Conservation (phyloP, 2,329 filamentous ascomycete species). For the Penicillium sp. region DNA sequence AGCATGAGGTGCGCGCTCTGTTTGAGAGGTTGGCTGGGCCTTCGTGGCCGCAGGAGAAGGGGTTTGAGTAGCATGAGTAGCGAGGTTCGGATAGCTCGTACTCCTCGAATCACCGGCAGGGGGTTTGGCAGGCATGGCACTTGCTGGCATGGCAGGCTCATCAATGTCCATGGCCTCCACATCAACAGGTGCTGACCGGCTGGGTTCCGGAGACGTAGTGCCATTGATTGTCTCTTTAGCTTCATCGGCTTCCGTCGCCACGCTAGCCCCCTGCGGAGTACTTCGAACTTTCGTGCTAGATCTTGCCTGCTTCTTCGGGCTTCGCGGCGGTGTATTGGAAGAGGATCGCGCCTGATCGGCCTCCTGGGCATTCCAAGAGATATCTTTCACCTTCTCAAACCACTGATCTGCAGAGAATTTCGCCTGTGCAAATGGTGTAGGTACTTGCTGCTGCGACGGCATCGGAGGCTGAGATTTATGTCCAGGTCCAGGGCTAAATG, state of each 20-base stretch:
- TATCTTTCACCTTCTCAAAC: slow-evolving; percentile 36
- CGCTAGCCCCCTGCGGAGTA: slow-evolving; percentile 34
- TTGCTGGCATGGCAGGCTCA: slow-evolving; percentile 25
- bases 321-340: slow-evolving; percentile 28
- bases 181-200: slow-evolving; percentile 17
- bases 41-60: slow-evolving; percentile 11
- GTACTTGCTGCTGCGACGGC: slow-evolving; percentile 20
- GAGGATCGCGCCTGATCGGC: slow-evolving; percentile 26
- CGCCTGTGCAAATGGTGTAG: slow-evolving; percentile 32
- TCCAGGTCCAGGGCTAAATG: slow-evolving; percentile 13
- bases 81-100: slow-evolving; percentile 19
- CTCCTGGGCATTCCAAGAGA: slow-evolving; percentile 34
- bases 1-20: slow-evolving; percentile 7
- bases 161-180: slow-evolving; percentile 50
- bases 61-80: slow-evolving; percentile 12
- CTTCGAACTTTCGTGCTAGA: slow-evolving; percentile 28
- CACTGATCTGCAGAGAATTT: slow-evolving; percentile 42
- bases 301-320: slow-evolving; percentile 35
- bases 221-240: slow-evolving; percentile 30
- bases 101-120: slow-evolving; percentile 4
- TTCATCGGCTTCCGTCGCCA: slow-evolving; percentile 42
- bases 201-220: slow-evolving; percentile 16
- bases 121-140: slow-evolving; percentile 1
- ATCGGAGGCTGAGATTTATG: slow-evolving; percentile 6
- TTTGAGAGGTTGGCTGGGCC: slow-evolving; percentile 6